A percentile compares a stretch with the other conserved stretches of the same genome.
These are phyloP conservation scores for Trichosporon asahii DNA, from an alignment of 1,284 basidiomycete genomes.

Conservation along the genomic window DNA sequence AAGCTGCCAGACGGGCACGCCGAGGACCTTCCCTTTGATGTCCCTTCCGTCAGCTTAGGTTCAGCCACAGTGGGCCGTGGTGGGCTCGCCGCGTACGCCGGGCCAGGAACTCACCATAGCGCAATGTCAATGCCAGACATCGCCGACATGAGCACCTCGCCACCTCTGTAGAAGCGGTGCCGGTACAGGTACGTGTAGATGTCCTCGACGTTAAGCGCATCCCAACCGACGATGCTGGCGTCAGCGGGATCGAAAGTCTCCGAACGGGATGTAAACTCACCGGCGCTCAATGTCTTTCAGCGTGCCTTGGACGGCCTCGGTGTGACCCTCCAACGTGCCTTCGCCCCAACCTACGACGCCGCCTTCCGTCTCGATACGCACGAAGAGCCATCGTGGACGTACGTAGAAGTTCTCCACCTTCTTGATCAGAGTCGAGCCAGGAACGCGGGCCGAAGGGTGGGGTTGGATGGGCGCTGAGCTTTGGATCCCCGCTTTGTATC, in stretches of 20 bases:
- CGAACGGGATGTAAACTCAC: constrained; percentile 35
- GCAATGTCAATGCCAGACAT: constrained; percentile 58
- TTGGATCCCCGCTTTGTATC: constrained; percentile 43
- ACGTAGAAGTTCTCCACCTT: constrained; percentile 61
- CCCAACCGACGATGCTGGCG: constrained; percentile 55
- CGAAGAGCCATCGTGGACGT: constrained; percentile 72
- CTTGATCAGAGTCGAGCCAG: constrained; percentile 37
- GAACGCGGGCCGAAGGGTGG: constrained; percentile 29
- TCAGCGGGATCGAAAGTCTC: constrained; percentile 8
- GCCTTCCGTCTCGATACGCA: constrained; percentile 65
- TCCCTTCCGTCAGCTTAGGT: constrained; percentile 57
- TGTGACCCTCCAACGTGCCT: constrained; percentile 55
- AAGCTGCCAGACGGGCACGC: constrained; percentile 70
- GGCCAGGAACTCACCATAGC: constrained; percentile 53
- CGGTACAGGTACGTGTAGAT: constrained; percentile 59
- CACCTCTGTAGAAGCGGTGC: constrained; percentile 68
- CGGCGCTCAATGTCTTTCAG: constrained; percentile 61
- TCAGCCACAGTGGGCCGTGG: not conserved
- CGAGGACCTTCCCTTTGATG: constrained; percentile 73
- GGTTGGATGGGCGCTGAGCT: constrained; percentile 27
- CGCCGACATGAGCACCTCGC: constrained; percentile 64
- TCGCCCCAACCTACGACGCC: constrained; percentile 66
- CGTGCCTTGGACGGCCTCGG: constrained; percentile 72
- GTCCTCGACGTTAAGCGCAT: constrained; percentile 68
- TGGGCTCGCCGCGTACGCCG: constrained; percentile 36